Evolutionary conservation across 2,329 filamentous ascomycete genomes (phyloP), one percentile per base, ranked within the genome.

Genomic region (Aureobasidium leucospermi): DNA sequence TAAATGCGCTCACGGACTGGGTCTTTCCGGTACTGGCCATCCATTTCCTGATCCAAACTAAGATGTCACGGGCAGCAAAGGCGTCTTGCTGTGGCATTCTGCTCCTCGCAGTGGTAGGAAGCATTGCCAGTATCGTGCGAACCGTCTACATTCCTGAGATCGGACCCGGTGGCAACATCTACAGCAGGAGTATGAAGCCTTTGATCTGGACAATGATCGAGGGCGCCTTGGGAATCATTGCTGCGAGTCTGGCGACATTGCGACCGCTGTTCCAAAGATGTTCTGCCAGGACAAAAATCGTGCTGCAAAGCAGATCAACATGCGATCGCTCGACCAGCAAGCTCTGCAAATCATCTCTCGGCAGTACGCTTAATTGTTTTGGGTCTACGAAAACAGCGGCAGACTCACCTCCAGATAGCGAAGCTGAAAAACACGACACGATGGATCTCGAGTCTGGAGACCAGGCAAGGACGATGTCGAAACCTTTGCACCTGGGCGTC

Each of bases 41-140:
- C 5, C 67, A 73, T 36, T 61, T 77, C 28, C 65, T 78, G 42
- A 71, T 70, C 63, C 71, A 73, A 23, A 67, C 74, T 5, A 70
- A 74, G 45, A 72, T 78, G 66, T 73, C 74, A 34, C 60, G 61
- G 13, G 67, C 68, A 9, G 70, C 74, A 36, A 78, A 77, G 61
- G 45, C 74, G n/a, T 75, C 73, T 1, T 73, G 76, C 1, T 66
- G 69, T 29, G 60, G 71, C 1, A 68, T 78, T 46, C 67, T 78
- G 46, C 65, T 70, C 2, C 65, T 78, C 13, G 76, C 72, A 10
- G 63, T 62, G 39, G 46, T 60, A 13, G 68, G 66, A 3, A 66
- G 65, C 46, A 60, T 67, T 8, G 63, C 66, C 11, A 63, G 61
- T 16, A 45, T 67, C 41, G 60, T 69, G 3, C 63, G 67, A 13